Percentiles rank a stretch among this genome's conserved stretches.
Evolutionary conservation across 2,329 filamentous ascomycete genomes (phyloP).

Genomic region (Mycocentrospora acerina): DNA sequence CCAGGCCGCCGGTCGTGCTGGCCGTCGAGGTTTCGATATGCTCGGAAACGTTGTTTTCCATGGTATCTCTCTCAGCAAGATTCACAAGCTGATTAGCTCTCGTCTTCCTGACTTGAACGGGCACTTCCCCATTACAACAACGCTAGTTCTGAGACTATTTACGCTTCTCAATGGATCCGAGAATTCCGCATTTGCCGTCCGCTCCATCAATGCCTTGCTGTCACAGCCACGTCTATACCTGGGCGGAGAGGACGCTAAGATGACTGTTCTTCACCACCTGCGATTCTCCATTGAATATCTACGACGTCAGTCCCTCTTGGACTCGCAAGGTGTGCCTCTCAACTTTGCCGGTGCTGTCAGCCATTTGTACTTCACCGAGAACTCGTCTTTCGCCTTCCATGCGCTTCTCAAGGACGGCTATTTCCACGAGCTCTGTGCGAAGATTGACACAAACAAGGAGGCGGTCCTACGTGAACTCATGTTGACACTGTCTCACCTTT

Average conservation of each 20-base stretch:
- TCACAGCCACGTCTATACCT: slow-evolving; percentile 71
- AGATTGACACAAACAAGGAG: slow-evolving; percentile 54
- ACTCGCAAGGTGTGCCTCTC: slow-evolving; percentile 61
- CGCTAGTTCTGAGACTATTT: slow-evolving; percentile 68
- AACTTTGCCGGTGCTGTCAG: slow-evolving; percentile 72
- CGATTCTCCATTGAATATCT: slow-evolving; percentile 82
- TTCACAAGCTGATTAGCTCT: slow-evolving; percentile 70
- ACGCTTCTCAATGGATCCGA: slow-evolving; percentile 67
- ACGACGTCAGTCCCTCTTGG: slow-evolving; percentile 66
- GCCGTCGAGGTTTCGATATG: slow-evolving; percentile 77
- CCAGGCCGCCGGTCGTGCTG: slow-evolving; percentile 75
- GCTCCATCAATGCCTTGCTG: slow-evolving; percentile 65
- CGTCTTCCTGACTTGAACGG: slow-evolving; percentile 72
- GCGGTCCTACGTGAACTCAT: slow-evolving; percentile 61
- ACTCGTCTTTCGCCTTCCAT: slow-evolving; percentile 75
- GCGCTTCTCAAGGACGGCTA: slow-evolving; percentile 71
- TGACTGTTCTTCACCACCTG: slow-evolving; percentile 72
- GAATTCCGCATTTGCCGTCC: slow-evolving; percentile 61
- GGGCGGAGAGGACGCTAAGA: slow-evolving; percentile 66
- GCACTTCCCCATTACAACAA: slow-evolving; percentile 77
- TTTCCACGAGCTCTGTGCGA: slow-evolving; percentile 64
- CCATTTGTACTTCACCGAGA: slow-evolving; percentile 76
- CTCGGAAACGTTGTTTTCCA: slow-evolving; percentile 82
- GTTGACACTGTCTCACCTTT: slow-evolving; percentile 70
- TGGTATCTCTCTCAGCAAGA: slow-evolving; percentile 61